A percentile compares a stretch with the other conserved stretches of the same genome.
Conservation (phyloP, 192 early-diverging fungal genomes). For the Coemansia umbellata region DNA sequence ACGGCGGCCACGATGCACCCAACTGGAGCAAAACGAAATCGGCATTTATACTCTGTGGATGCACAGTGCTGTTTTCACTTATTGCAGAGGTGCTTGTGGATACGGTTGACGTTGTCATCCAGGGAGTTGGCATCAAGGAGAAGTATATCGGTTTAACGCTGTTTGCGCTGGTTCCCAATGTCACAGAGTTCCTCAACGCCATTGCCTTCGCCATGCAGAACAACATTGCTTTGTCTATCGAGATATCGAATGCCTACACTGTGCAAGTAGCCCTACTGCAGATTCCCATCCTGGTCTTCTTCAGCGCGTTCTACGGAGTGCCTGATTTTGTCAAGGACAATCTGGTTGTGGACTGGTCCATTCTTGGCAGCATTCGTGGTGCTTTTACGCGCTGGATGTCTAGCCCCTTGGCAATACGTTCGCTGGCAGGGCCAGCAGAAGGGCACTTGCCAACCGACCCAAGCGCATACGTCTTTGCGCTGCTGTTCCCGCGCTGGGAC, state of each 20-base stretch:
- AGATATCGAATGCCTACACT: conserved; percentile 95
- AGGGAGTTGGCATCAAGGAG: conserved; percentile 62
- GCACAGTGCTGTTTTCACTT: conserved; percentile 80
- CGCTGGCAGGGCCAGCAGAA: conserved; percentile 7
- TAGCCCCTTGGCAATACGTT: neutral
- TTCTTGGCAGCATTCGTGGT: conserved; percentile 7
- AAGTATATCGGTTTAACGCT: conserved; percentile 92
- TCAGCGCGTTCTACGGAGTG: conserved; percentile 64
- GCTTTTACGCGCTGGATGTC: conserved; percentile 10
- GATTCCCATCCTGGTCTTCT: conserved; percentile 88
- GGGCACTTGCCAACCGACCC: conserved; percentile 43
- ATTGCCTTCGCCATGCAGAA: conserved; percentile 91
- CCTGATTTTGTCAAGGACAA: conserved; percentile 30
- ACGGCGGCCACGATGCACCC: conserved; percentile 85
- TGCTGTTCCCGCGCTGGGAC: conserved; percentile 74
- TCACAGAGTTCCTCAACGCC: conserved; percentile 93
- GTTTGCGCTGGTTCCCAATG: conserved; percentile 92
- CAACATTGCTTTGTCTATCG: conserved; percentile 81
- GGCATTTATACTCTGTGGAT: conserved; percentile 70
- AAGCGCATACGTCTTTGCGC: conserved; percentile 54
- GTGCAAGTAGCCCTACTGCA: conserved; percentile 93
- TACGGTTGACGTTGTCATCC: conserved; percentile 78
- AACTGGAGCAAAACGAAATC: conserved; percentile 85
- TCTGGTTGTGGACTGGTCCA: neutral
- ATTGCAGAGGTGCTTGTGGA: conserved; percentile 92